These are phyloP conservation scores for Magnaporthiopsis poae DNA, from an alignment of 2,329 filamentous ascomycete genomes.

Conservation along the genomic window DNA sequence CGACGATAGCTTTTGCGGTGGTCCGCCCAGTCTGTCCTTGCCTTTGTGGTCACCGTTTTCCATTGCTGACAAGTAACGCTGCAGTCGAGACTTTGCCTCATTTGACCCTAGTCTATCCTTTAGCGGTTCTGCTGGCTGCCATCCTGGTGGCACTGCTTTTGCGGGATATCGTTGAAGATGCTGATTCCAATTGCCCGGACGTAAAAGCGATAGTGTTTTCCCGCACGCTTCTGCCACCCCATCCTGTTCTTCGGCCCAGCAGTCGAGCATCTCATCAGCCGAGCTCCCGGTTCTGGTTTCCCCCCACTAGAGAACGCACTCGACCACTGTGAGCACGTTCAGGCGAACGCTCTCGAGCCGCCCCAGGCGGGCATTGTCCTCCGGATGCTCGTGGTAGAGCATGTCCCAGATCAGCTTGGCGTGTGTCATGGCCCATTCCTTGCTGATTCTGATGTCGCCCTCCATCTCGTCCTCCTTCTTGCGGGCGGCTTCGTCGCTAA, in stretches of 20 bases:
- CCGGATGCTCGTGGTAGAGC: not conserved
- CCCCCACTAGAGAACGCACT: not conserved
- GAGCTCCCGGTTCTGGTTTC: not conserved
- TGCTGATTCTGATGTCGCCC: not conserved
- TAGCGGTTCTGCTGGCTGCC: not conserved
- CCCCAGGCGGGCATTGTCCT: slow-evolving; percentile 1
- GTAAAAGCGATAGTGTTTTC: not conserved
- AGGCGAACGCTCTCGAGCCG: not conserved
- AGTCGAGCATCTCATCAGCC: not conserved
- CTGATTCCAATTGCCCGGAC: not conserved
- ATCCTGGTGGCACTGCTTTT: not conserved
- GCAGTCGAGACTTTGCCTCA: not conserved
- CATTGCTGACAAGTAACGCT: not conserved
- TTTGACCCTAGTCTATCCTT: not conserved
- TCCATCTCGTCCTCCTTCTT: not conserved
- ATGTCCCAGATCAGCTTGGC: slow-evolving; percentile 6
- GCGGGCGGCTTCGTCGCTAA: not conserved
- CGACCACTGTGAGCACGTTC: not conserved
- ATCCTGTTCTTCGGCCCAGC: not conserved
- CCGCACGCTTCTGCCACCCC: not conserved
- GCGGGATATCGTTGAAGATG: too few species aligned
- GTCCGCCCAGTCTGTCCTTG: not conserved
- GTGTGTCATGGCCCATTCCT: slow-evolving; percentile 1
- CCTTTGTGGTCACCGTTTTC: not conserved
- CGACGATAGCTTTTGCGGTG: not conserved